phyloP scores from a whole-genome alignment of 208 protist genomes.

The Sergeia podlipaevii region DNA sequence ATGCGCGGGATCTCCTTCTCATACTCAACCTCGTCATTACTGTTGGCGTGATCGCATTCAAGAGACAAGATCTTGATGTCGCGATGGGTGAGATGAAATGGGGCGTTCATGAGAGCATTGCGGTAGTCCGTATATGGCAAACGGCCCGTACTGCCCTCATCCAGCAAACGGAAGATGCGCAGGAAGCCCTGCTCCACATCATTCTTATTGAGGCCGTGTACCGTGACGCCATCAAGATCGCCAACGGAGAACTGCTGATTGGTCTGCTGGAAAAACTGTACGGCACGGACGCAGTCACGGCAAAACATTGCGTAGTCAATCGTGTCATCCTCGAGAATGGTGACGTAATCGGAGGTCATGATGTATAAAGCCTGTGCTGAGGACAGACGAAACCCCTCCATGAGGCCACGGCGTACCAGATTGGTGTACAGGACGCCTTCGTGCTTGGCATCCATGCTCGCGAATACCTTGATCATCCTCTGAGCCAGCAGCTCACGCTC shows the following conservation, averaged over 20 bases:
- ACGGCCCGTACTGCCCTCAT: slow-evolving; percentile 46
- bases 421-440: slow-evolving; percentile 42
- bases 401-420: slow-evolving; percentile 43
- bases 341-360: slow-evolving; percentile 43
- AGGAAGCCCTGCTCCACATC: slow-evolving; percentile 82
- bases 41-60: slow-evolving; percentile 42
- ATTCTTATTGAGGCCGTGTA: slow-evolving; percentile 75
- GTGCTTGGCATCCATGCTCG: slow-evolving; percentile 30
- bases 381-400: slow-evolving; percentile 54
- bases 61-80: slow-evolving; percentile 70
- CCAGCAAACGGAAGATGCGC: slow-evolving; percentile 61
- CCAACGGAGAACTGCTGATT: slow-evolving; percentile 45
- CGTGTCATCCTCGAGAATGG: slow-evolving; percentile 33
- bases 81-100: slow-evolving; percentile 76
- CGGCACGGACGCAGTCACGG: slow-evolving; percentile 34
- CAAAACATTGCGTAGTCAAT: slow-evolving; percentile 73
- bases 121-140: slow-evolving; percentile 65
- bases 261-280: slow-evolving; percentile 77
- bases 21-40: slow-evolving; percentile 65
- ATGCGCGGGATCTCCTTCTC: slow-evolving; percentile 60
- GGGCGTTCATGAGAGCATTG: slow-evolving; percentile 56
- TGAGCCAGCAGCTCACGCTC: slow-evolving; percentile 30
- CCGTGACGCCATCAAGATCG: slow-evolving; percentile 34
- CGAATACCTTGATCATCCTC: slow-evolving; percentile 54
- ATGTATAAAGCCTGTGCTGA: slow-evolving; percentile 78